phyloP scores from a whole-genome alignment of 257 asterid genomes.

The Gentiana straminea region DNA sequence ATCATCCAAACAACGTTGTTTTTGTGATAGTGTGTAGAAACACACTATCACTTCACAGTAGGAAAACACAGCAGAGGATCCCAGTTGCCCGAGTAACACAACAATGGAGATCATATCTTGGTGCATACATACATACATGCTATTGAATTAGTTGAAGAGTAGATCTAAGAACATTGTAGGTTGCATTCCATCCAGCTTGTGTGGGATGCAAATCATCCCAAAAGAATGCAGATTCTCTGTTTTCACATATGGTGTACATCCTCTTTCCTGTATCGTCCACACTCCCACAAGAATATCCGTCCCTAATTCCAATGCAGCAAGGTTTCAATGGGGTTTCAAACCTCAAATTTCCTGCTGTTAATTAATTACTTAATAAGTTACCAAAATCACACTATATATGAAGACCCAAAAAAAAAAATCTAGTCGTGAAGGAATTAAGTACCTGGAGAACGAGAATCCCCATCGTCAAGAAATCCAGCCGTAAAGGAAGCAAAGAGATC shows the following conservation, averaged over 20 bases:
- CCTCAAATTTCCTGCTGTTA: slow-evolving; percentile 33
- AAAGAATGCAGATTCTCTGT: slow-evolving; percentile 52
- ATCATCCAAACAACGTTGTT: too few relatives aligned
- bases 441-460: neutral
- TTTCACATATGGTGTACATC: slow-evolving; percentile 55
- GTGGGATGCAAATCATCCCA: slow-evolving; percentile 89
- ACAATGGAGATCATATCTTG: too few relatives aligned
- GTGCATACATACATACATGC: too few relatives aligned
- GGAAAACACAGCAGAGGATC: too few relatives aligned
- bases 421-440: neutral
- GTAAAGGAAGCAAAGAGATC: slow-evolving; percentile 62
- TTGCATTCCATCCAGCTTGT: slow-evolving; percentile 80
- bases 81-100: too few relatives aligned
- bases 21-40: too few relatives aligned
- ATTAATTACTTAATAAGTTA: neutral
- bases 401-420: too few relatives aligned
- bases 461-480: neutral
- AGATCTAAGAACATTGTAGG: slow-evolving; percentile 27
- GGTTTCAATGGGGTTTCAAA: slow-evolving; percentile 68
- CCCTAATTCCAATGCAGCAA: slow-evolving; percentile 54
- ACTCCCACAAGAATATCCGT: slow-evolving; percentile 35
- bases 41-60: too few relatives aligned
- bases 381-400: too few relatives aligned
- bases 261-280: slow-evolving; percentile 46
- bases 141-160: slow-evolving; percentile 26